Evolutionary conservation across 805 yeast species (phyloP).

Genomic region (Metschnikowia proteae): DNA sequence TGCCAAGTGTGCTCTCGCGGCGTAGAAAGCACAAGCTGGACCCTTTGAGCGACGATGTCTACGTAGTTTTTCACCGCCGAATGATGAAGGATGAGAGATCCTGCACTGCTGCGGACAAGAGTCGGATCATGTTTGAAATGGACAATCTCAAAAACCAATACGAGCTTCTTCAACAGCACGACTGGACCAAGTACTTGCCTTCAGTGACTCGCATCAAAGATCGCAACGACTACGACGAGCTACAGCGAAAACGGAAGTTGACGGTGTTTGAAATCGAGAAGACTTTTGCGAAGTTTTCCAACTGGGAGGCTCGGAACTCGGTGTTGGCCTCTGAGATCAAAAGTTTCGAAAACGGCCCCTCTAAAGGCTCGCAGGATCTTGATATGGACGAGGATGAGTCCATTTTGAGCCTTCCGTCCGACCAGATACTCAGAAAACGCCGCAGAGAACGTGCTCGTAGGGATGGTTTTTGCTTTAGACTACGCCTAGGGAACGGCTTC

Average conservation of each 20-base stretch:
- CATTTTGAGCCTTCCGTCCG: constrained; percentile 22
- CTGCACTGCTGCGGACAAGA: constrained; percentile 53
- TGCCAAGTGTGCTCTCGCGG: constrained; percentile 17
- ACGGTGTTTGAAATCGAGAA: constrained; percentile 48
- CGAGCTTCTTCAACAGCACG: constrained; percentile 36
- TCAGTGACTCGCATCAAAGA: constrained; percentile 50
- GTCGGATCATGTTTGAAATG: constrained; percentile 51
- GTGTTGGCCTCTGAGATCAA: constrained; percentile 25
- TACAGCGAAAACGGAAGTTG: constrained; percentile 46
- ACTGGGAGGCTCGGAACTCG: constrained; percentile 35
- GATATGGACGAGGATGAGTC: constrained; percentile 24
- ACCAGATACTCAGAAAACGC: constrained; percentile 23
- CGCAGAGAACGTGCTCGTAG: constrained; percentile 12
- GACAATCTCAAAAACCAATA: constrained; percentile 49
- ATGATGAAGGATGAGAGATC: constrained; percentile 64
- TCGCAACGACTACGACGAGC: constrained; percentile 45
- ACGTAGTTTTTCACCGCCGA: constrained; percentile 47
- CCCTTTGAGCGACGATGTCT: constrained; percentile 46
- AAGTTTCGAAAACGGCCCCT: background rate
- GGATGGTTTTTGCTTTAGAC: constrained; percentile 10
- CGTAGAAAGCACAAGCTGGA: constrained; percentile 22
- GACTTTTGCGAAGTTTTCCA: constrained; percentile 34
- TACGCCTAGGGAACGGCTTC: constrained; percentile 16
- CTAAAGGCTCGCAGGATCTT: constrained; percentile 15
- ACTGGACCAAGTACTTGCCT: constrained; percentile 47